A percentile compares a stretch with the other conserved stretches of the same genome.
phyloP scores from a whole-genome alignment of 192 early-diverging fungal species.

The Spizellomyces punctatus region DNA sequence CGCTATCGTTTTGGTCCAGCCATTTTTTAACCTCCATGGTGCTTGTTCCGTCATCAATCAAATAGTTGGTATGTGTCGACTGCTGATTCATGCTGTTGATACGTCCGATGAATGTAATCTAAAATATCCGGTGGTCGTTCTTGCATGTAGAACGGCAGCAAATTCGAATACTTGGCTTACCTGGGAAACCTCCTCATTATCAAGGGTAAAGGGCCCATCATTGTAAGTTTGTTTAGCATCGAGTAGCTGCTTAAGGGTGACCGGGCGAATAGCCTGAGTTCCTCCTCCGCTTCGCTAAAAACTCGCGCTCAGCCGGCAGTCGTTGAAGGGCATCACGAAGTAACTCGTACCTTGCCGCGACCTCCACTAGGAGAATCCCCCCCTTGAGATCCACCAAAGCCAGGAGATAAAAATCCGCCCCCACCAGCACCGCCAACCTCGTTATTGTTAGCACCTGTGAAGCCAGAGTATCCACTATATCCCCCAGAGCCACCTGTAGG shows the following conservation, averaged over 20 bases:
- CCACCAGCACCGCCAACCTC: slow-evolving; percentile 11
- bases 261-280: slow-evolving; percentile 75
- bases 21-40: slow-evolving; percentile 72
- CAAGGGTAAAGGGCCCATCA: slow-evolving; percentile 64
- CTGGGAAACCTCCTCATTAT: too few species aligned
- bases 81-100: slow-evolving; percentile 60
- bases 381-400: slow-evolving; percentile 3
- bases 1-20: slow-evolving; percentile 47
- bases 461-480: slow-evolving; percentile 6
- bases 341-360: neutral
- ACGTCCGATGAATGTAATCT: slow-evolving; percentile 74
- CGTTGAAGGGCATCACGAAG: neutral
- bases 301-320: neutral
- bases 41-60: slow-evolving; percentile 81
- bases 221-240: slow-evolving; percentile 45
- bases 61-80: slow-evolving; percentile 66
- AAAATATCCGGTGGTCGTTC: neutral
- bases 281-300: neutral
- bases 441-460: neutral
- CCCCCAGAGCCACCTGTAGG: slow-evolving; percentile 4
- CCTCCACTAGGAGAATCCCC: slow-evolving; percentile 11
- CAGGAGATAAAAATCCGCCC: slow-evolving; percentile 23
- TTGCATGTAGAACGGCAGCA: too few species aligned
- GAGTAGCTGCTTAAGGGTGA: slow-evolving; percentile 79
- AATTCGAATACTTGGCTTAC: too few species aligned